Conservation (phyloP, 805 yeast genomes). For the Candida berthetii region DNA sequence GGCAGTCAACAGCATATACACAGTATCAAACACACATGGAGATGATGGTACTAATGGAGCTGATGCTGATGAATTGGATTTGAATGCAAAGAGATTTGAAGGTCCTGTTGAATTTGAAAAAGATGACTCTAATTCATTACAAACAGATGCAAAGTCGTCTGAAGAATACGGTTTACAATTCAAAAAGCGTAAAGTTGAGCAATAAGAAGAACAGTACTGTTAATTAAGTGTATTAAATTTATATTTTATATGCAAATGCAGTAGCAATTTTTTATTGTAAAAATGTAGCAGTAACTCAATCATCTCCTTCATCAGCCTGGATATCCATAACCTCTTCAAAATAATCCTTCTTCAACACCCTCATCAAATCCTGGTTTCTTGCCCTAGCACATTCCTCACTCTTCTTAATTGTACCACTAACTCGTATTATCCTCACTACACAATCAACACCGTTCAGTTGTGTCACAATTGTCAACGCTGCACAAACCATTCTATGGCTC, state of each 20-base stretch:
- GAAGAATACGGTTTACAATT: conserved; percentile 17
- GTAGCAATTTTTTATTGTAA: no score
- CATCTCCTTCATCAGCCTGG: conserved; percentile 6
- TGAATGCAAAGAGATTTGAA: conserved; percentile 15
- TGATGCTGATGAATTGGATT: conserved; percentile 7
- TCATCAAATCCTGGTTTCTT: conserved; percentile 29
- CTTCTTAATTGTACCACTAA: conserved; percentile 85
- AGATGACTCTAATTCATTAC: conserved; percentile 13
- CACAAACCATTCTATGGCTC: conserved; percentile 53
- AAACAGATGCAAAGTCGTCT: background rate
- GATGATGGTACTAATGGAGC: conserved; percentile 18
- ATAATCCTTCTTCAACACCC: conserved; percentile 8
- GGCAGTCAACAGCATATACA: conserved; percentile 43
- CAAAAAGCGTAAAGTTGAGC: conserved; percentile 10
- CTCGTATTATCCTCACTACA: conserved; percentile 56
- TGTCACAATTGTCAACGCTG: conserved; percentile 55
- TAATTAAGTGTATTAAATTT: no score
- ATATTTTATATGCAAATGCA: no score
- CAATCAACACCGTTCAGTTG: conserved; percentile 38
- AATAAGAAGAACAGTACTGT: background rate
- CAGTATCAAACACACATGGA: conserved; percentile 23
- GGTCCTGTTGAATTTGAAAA: conserved; percentile 45
- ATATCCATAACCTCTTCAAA: conserved; percentile 1
- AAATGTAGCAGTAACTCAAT: no score
- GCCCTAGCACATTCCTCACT: conserved; percentile 67